Evolutionary conservation across 1,139 yeast genomes (phyloP), one percentile per base, ranked within the genome.

Genomic region (Scheffersomyces quercinus): DNA sequence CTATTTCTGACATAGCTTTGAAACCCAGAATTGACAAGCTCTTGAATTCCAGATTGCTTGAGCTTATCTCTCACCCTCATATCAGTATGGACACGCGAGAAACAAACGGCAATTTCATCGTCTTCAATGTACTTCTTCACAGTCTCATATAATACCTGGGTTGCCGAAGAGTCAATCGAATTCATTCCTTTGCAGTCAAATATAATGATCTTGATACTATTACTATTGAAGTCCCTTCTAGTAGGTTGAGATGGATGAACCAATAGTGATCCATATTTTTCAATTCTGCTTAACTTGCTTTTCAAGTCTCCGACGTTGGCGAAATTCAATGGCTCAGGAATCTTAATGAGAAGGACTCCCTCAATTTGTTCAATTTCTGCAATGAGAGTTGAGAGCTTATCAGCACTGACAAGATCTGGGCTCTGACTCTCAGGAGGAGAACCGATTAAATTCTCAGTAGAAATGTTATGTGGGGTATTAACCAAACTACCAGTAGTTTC

Each of bases 161-260:
- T 64, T 1, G 73, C 73, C 5, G 68, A 56, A 0, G 70, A 55
- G 47, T 68, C 73, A 33, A 68, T 55, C 3, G 47, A 45, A 7
- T 55, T 48, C 71, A 68, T 66, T 1, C 71, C 73, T 42, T 67
- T 65, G 36, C 70, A 60, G 43, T 68, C 73, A 42, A 68, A 57
- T 4, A 68, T 52, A 14, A 67, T 51, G 34, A 56, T 59, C 34
- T 59, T 57, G 39, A 62, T 56, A 5, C 59, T 53, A 13, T 47
- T 50, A 35, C 48, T 54, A 16, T 58, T 47, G 39, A 62, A 58
- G 36, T 58, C 58, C 30, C 62, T 54, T 15, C 41, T 52, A 2
- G 58, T 58, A 5, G 71, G 71, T 40, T 67, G 73, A 1, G 70
- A 64, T 2, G 67, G 67, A 45, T 65, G 70, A 1, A 64, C 56